Percentiles rank a stretch among this genome's conserved stretches.
Conservation (phyloP, 768 basidiomycete genomes). For the Rhodotorula diobovata region DNA sequence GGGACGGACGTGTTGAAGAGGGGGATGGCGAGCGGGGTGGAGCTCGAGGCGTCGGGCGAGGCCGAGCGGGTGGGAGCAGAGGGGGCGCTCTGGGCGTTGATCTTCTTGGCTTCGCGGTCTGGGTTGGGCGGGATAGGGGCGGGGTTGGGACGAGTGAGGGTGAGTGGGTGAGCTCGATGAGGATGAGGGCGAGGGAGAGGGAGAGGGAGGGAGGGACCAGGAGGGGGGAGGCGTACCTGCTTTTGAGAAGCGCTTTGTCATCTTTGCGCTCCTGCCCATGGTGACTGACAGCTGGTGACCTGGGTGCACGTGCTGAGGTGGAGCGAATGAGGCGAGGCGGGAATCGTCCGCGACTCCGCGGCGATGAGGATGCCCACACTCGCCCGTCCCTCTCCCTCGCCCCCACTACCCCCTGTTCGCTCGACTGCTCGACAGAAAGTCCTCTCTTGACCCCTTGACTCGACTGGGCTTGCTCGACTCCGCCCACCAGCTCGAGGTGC, state of each 20-base stretch:
- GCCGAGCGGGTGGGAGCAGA: background rate
- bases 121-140: background rate
- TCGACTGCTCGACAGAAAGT: background rate
- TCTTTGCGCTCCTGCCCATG: constrained; percentile 32
- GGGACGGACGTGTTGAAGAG: constrained; percentile 30
- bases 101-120: constrained; percentile 1
- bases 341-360: background rate
- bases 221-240: background rate
- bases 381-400: background rate
- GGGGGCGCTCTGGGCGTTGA: background rate
- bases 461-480: background rate
- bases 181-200: no score
- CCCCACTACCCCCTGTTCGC: background rate
- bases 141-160: background rate
- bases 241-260: constrained; percentile 22
- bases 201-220: background rate
- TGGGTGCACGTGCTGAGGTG: no score
- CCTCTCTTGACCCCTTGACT: no score
- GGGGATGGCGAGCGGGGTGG: constrained; percentile 3
- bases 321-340: background rate
- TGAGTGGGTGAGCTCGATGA: background rate
- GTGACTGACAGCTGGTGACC: no score
- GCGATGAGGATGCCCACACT: no score
- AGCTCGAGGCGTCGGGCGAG: constrained; percentile 14
- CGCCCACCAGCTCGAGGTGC: background rate